Evolutionary conservation across 257 asterid genomes (phyloP), one percentile per base, ranked within the genome.

Genomic region (Scutellaria minor): DNA sequence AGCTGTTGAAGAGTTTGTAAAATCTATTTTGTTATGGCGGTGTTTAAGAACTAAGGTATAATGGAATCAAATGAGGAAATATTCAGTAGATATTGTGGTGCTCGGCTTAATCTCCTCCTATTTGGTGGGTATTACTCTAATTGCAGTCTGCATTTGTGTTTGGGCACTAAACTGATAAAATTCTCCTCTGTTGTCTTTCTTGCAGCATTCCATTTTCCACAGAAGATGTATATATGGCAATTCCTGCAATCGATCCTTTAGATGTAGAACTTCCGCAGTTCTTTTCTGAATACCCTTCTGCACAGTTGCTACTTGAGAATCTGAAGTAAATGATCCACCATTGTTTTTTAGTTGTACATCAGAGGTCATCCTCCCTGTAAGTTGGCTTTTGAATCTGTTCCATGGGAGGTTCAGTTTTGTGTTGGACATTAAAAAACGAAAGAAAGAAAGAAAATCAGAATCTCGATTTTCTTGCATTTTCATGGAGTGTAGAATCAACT

Each of bases 221-320:
- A 0, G 99, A 95, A 75, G 99, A 95, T 83, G 91, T 95, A 72
- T 91, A 95, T 73, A 88, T 95, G 99, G 99, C 99, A 31, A 93
- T 95, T 82, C 95, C 96, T 6, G 86, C 88, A 37, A 76, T 90
- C 9, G 96, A 91, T 70, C 97, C 96, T 70, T 85, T 95, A 62
- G 92, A 85, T 52, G 78, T 85, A 37, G 95, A 86, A 65, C 88
- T 82, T 64, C 99, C 98, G 2, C 70, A 83, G 71, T 88, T 90
- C 78, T 75, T 92, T 53, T 78, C 96, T 7, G 96, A 95, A 57
- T 87, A 78, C 78, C 93, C 97, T 57, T 81, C 96, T 2, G 90
- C 88, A 0, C 87, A 84, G 77, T 82, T 87, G 53, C 80, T 85
- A 75, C 68, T 85, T 69, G 92, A 87, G 78, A 81, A 71, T 64